phyloP scores from a whole-genome alignment of 129 eudicot genomes.

The Chrysanthemum lavandulifolium region DNA sequence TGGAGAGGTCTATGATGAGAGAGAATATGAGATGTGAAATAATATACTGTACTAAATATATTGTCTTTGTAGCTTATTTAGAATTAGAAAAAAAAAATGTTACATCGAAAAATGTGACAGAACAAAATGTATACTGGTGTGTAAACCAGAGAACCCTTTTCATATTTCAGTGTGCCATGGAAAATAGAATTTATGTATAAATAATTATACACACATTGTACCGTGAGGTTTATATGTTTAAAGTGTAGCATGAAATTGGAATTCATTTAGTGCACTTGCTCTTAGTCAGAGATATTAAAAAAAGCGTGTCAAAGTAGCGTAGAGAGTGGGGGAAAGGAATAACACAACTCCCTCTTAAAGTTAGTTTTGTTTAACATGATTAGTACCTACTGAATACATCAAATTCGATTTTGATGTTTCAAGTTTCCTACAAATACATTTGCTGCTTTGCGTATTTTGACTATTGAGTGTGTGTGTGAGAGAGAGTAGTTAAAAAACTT shows the following conservation, averaged over 20 bases:
- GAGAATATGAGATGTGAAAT: no score
- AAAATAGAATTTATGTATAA: slow-evolving; percentile 7
- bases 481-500: slow-evolving; percentile 24
- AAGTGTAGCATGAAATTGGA: slow-evolving; percentile 38
- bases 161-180: slow-evolving; percentile 7
- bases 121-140: no score
- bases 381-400: no score
- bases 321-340: slow-evolving; percentile 56
- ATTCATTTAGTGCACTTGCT: slow-evolving; percentile 34
- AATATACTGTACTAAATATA: no score
- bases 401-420: slow-evolving; percentile 15
- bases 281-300: slow-evolving; percentile 15
- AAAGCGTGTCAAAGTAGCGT: slow-evolving; percentile 34
- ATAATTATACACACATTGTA: slow-evolving; percentile 24
- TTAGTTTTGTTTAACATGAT: no score
- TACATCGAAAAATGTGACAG: no score
- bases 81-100: no score
- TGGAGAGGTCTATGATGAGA: no score
- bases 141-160: no score
- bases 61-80: no score
- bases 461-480: slow-evolving; percentile 23
- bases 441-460: slow-evolving; percentile 44
- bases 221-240: slow-evolving; percentile 17
- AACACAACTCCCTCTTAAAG: slow-evolving; percentile 11
- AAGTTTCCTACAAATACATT: neutral